A percentile compares a stretch with the other conserved stretches of the same genome.
Evolutionary conservation across 2,329 filamentous ascomycete genomes (phyloP).

Genomic region (Arthrobotrys sphaeroides): DNA sequence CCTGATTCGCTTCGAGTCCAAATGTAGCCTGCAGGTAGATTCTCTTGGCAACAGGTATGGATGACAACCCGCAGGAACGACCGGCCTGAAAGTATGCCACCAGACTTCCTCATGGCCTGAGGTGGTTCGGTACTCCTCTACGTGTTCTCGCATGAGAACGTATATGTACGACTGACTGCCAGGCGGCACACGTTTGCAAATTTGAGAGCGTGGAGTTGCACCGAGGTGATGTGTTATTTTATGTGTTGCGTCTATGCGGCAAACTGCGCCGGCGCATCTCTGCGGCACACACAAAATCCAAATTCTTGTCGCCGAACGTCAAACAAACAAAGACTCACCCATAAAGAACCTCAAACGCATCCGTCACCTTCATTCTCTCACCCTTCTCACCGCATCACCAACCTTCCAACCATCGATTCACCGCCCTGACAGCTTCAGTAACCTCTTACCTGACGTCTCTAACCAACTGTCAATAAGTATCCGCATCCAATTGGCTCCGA

Average conservation of each 20-base stretch:
- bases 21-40: too few relatives aligned
- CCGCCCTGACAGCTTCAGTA: background rate
- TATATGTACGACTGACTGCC: too few relatives aligned
- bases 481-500: background rate
- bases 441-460: background rate
- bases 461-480: background rate
- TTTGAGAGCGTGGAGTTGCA: too few relatives aligned
- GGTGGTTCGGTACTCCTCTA: too few relatives aligned
- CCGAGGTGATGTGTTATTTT: background rate
- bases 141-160: too few relatives aligned
- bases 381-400: background rate
- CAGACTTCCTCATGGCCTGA: too few relatives aligned
- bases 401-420: background rate
- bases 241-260: background rate
- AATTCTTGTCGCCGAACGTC: background rate
- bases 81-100: too few relatives aligned
- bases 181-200: too few relatives aligned
- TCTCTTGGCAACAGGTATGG: too few relatives aligned
- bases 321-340: slow-evolving; percentile 10
- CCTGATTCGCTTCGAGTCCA: too few relatives aligned
- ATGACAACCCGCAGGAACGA: too few relatives aligned
- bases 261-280: background rate
- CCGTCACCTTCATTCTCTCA: background rate
- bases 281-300: background rate
- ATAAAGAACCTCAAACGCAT: background rate